Evolutionary conservation across 306 rosid species (phyloP), one percentile per base, ranked within the genome.

Genomic region (Sicyos edulis): DNA sequence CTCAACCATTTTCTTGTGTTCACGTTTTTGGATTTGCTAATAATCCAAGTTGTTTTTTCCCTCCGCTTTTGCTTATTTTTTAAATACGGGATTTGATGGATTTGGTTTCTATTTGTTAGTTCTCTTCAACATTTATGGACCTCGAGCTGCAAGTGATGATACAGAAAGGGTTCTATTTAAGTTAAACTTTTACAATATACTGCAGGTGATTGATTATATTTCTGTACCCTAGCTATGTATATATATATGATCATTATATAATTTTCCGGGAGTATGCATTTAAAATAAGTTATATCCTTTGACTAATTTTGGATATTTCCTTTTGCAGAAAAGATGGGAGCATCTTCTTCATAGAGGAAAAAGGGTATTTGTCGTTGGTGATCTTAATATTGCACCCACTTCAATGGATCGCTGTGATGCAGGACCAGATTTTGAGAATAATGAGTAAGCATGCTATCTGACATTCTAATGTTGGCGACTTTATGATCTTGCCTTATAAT

Each of bases 371-470:
- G 89, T 88, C 53, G 95, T 91, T 85, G 99, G 99, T 68, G 99
- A 91, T 84, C 96, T 95, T 57, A 95, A 93, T 74, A 91, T 93
- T 80, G 99, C 99, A 55, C 99, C 97, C 69, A 89, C 85, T 74
- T 84, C 83, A 54, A 72, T 90, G 70, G 99, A 91, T 80, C 83
- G 88, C 51, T 87, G 97, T 75, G 97, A 91, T 40, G 97, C 96
- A 29, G 96, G 89, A 76, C 92, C 97, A 74, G 99, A 89, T 63
- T 95, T 95, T 77, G 96, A 87, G 74, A 89, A 85, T 49, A 85
- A 91, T 63, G 92, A 82, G 97, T 91, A 83, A 85, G 85, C 62
- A 58, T 61, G 53, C 54, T 72, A 5, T 74, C 62, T 61, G 16
- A 76, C 49, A 72, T 85, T 73, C 67, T 76, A 11, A 52, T 51